Percentiles rank a stretch among this genome's conserved stretches.
Conservation (phyloP, 106 monocot genomes). For the Allium fistulosum region DNA sequence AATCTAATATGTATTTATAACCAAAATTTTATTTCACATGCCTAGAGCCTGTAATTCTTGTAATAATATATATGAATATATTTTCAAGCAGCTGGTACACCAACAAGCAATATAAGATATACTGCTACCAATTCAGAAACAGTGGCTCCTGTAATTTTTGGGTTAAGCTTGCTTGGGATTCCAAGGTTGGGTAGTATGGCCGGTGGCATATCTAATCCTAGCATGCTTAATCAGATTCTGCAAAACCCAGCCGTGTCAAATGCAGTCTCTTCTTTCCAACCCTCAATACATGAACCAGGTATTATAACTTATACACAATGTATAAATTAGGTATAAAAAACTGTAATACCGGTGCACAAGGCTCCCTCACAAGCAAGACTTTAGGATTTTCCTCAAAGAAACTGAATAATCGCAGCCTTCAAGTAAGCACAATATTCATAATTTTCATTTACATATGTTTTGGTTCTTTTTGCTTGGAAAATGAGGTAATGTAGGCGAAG, state of each 20-base stretch:
- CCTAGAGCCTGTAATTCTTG: too few species aligned
- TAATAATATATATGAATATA: too few species aligned
- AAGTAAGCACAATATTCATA: too few species aligned
- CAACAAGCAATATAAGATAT: constrained; percentile 30
- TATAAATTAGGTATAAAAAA: background rate
- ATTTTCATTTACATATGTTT: too few species aligned
- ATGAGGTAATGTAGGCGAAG: too few species aligned
- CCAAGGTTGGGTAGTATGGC: constrained; percentile 52
- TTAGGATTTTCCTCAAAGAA: too few species aligned
- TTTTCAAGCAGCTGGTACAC: constrained; percentile 35
- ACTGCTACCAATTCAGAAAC: constrained; percentile 28
- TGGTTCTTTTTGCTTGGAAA: too few species aligned
- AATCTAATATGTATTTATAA: too few species aligned
- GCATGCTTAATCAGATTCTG: constrained; percentile 49
- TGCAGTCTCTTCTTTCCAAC: constrained; percentile 75
- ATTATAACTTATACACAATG: background rate
- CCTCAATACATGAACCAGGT: constrained; percentile 93
- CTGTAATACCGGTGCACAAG: too few species aligned
- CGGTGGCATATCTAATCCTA: constrained; percentile 40
- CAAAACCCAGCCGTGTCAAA: constrained; percentile 77
- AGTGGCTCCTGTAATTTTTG: constrained; percentile 38
- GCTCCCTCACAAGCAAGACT: too few species aligned
- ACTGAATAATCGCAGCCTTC: too few species aligned
- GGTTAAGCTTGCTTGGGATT: constrained; percentile 45
- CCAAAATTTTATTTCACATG: too few species aligned